These are phyloP conservation scores for Fusarium verrucosum DNA, from an alignment of 2,329 filamentous ascomycete genomes.

Conservation along the genomic window DNA sequence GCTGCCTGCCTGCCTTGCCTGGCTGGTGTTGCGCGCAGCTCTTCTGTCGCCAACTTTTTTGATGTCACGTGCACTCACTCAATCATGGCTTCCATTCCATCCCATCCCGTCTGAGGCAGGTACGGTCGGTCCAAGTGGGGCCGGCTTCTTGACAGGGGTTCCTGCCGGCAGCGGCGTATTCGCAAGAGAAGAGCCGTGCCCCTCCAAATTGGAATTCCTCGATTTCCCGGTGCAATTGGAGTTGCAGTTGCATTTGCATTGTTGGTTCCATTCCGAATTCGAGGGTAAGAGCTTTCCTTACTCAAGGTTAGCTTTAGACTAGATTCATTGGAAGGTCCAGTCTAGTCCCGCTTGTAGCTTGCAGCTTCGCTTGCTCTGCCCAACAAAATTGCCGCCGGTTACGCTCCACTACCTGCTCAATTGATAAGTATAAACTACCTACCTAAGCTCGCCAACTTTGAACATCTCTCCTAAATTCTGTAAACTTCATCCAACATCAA, in stretches of 20 bases:
- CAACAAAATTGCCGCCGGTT: slow-evolving; percentile 39
- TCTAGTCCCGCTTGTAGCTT: slow-evolving; percentile 17
- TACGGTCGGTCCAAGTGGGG: slow-evolving; percentile 35
- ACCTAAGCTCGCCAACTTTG: slow-evolving; percentile 3
- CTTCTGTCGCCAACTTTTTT: slow-evolving; percentile 43
- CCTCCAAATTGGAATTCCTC: slow-evolving; percentile 35
- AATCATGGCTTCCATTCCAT: slow-evolving; percentile 1
- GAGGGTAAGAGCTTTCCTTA: slow-evolving; percentile 20
- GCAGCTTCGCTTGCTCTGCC: slow-evolving; percentile 15
- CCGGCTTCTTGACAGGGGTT: slow-evolving; percentile 20
- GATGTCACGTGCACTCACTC: slow-evolving; percentile 39
- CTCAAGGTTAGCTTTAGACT: slow-evolving; percentile 11
- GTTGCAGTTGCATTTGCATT: too few species aligned
- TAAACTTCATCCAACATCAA: slow-evolving; percentile 19
- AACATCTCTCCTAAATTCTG: slow-evolving; percentile 11
- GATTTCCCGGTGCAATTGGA: slow-evolving; percentile 27
- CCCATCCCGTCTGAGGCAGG: slow-evolving; percentile 23
- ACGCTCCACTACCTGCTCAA: slow-evolving; percentile 21
- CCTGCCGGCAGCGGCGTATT: slow-evolving; percentile 43
- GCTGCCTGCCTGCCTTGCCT: slow-evolving; percentile 3
- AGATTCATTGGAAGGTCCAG: slow-evolving; percentile 18
- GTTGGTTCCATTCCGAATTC: too few species aligned
- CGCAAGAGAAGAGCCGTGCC: slow-evolving; percentile 41
- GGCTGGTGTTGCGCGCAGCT: slow-evolving; percentile 38
- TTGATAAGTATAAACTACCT: slow-evolving; percentile 25